Evolutionary conservation across 1,139 yeast genomes (phyloP).

Genomic region (Groenewaldozyma sp.): DNA sequence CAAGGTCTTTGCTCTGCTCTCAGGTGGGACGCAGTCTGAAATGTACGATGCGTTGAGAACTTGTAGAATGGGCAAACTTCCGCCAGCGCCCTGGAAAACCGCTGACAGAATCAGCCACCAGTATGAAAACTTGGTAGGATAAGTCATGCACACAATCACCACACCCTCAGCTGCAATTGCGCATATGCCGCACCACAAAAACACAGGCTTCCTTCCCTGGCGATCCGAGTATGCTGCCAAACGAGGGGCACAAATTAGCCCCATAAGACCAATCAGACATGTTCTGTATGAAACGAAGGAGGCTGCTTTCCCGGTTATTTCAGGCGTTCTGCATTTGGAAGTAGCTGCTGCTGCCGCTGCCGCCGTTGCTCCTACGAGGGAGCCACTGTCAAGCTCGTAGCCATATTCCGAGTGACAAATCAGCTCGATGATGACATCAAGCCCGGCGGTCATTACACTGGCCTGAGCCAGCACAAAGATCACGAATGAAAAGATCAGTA

Average conservation of each 20-base stretch:
- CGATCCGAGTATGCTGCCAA: constrained; percentile 57
- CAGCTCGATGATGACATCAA: constrained; percentile 21
- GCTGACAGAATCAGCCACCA: constrained; percentile 33
- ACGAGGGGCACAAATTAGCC: constrained; percentile 24
- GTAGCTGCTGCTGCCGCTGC: constrained; percentile 11
- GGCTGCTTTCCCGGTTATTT: constrained; percentile 21
- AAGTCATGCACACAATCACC: constrained; percentile 19
- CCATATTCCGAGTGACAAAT: constrained; percentile 18
- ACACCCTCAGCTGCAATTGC: constrained; percentile 25
- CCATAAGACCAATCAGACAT: constrained; percentile 16
- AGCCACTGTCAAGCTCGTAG: too few species aligned
- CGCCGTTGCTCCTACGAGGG: constrained; percentile 1
- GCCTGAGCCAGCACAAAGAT: constrained; percentile 16
- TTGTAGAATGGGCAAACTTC: constrained; percentile 43
- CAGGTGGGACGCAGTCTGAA: constrained; percentile 53
- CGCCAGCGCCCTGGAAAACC: constrained; percentile 42
- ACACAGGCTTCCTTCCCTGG: constrained; percentile 48
- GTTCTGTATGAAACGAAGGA: constrained; percentile 20
- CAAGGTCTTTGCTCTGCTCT: constrained; percentile 43
- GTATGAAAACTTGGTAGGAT: constrained; percentile 29
- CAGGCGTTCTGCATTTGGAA: constrained; percentile 20
- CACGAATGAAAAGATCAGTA: constrained; percentile 13
- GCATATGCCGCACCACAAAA: constrained; percentile 29
- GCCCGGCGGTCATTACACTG: constrained; percentile 15
- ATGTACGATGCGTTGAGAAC: constrained; percentile 53